Evolutionary conservation across 805 yeast species (phyloP).

Genomic region (Komagataella ulmi): DNA sequence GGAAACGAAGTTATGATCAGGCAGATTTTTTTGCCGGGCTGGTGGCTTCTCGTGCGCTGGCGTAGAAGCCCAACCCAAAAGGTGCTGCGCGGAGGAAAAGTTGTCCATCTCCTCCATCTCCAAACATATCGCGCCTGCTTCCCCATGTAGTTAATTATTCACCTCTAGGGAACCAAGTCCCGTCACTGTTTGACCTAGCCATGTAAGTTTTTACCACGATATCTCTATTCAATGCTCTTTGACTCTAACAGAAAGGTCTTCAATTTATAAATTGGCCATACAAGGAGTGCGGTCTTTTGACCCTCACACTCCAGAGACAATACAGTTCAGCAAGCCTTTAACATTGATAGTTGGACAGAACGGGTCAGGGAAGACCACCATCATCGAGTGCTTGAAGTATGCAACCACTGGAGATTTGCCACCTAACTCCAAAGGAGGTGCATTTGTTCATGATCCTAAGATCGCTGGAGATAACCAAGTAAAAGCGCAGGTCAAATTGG

Average conservation of each 20-base stretch:
- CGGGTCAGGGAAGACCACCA: constrained; percentile 94
- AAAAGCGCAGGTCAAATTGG: constrained; percentile 81
- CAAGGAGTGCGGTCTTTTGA: constrained; percentile 89
- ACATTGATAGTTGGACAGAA: constrained; percentile 92
- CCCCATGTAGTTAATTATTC: background rate
- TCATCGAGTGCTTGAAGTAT: constrained; percentile 86
- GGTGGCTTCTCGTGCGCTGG: background rate
- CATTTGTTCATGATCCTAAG: constrained; percentile 88
- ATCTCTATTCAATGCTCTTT: background rate
- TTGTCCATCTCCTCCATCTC: too few relatives aligned
- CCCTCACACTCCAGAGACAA: constrained; percentile 70
- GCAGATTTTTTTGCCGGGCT: background rate
- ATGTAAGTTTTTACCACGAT: background rate
- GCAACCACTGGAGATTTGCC: constrained; percentile 95
- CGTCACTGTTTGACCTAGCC: background rate
- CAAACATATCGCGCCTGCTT: background rate
- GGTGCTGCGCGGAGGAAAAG: background rate
- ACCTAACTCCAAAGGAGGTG: constrained; percentile 92
- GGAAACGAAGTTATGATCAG: background rate
- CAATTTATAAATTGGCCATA: constrained; percentile 49
- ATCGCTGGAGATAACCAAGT: constrained; percentile 65
- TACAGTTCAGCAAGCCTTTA: constrained; percentile 80
- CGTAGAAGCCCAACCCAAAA: background rate
- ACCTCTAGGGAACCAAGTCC: background rate
- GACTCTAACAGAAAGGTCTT: constrained; percentile 19